Conservation (phyloP, 2,329 filamentous ascomycete genomes). For the Paraphoma sp. region DNA sequence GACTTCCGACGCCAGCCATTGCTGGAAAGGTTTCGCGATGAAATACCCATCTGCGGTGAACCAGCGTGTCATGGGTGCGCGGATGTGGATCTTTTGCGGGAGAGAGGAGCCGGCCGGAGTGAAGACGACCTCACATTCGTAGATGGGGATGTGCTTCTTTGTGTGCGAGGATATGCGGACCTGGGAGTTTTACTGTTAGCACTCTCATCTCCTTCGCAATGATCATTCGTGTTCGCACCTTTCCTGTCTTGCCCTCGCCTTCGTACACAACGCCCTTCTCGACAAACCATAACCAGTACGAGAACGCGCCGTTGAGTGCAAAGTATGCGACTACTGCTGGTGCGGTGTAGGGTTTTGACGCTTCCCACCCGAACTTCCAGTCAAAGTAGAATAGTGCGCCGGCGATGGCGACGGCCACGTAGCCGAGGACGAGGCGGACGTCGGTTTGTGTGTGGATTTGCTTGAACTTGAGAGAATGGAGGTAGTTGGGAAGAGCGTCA, state of each 20-base stretch:
- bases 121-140: conserved; percentile 73
- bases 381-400: conserved; percentile 89
- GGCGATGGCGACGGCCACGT: conserved; percentile 78
- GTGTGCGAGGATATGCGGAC: conserved; percentile 75
- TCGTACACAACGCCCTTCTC: conserved; percentile 85
- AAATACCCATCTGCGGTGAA: conserved; percentile 77
- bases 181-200: conserved; percentile 50
- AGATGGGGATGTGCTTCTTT: conserved; percentile 82
- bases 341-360: conserved; percentile 80
- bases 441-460: conserved; percentile 84
- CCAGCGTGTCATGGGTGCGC: conserved; percentile 74
- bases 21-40: conserved; percentile 77
- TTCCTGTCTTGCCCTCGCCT: conserved; percentile 72
- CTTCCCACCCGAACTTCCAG: conserved; percentile 88
- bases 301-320: conserved; percentile 76
- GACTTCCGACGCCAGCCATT: conserved; percentile 73
- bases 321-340: conserved; percentile 82
- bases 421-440: conserved; percentile 83
- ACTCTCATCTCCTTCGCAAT: not conserved
- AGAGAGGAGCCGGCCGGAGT: conserved; percentile 44
- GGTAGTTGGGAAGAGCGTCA: conserved; percentile 91
- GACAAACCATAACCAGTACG: conserved; percentile 82
- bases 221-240: conserved; percentile 54
- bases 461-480: conserved; percentile 83
- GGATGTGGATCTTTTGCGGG: conserved; percentile 59